These are phyloP conservation scores for Corylus avellana DNA, from an alignment of 306 rosid species.

Conservation along the genomic window DNA sequence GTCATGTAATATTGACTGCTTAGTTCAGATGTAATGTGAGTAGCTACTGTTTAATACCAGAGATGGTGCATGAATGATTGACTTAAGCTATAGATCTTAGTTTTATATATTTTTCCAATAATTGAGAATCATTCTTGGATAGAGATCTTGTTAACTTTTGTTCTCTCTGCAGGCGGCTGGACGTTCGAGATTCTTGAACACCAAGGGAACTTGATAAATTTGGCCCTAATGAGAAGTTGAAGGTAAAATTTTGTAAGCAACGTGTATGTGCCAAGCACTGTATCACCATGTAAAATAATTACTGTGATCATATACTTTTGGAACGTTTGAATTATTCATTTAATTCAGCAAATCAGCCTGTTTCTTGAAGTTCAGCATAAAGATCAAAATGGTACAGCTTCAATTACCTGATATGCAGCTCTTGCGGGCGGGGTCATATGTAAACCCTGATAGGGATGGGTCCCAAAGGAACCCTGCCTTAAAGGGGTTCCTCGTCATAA, in stretches of 20 bases:
- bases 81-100: neutral
- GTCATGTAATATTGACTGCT: neutral
- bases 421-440: no score
- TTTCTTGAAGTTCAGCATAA: neutral
- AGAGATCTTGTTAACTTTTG: neutral
- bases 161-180: slow-evolving; percentile 5
- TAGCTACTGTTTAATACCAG: neutral
- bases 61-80: neutral
- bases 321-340: slow-evolving; percentile 1
- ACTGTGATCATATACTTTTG: neutral
- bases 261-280: slow-evolving; percentile 10
- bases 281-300: slow-evolving; percentile 18
- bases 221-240: neutral
- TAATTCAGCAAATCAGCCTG: neutral
- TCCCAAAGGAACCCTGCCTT: no score
- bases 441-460: no score
- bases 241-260: slow-evolving; percentile 30
- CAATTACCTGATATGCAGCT: no score
- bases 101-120: neutral
- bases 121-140: neutral
- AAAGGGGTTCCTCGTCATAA: no score
- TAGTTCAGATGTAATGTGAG: neutral
- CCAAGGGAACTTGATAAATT: slow-evolving; percentile 2
- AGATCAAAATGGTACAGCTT: neutral
- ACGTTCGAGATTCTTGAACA: slow-evolving; percentile 8